Evolutionary conservation across 495 filamentous ascomycete genomes (phyloP), one percentile per base, ranked within the genome.

Genomic region (Penicillium lividum): DNA sequence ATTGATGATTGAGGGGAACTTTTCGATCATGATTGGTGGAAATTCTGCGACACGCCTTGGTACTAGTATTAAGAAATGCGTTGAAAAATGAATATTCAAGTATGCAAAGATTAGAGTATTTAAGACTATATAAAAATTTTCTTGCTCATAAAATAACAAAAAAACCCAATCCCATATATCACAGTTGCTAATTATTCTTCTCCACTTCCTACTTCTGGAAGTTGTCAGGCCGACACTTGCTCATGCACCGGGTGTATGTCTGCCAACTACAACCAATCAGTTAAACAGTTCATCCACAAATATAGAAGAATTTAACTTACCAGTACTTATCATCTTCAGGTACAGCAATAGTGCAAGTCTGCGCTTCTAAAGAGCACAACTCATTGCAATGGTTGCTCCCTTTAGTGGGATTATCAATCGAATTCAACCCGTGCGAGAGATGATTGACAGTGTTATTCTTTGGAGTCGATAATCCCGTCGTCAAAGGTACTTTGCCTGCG

Each of bases 291-390:
- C 15, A n/a, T 6, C n/a, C 13, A 31, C 16, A 25, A 38, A 46
- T 4, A 34, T 16, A 18, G 42, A 18, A 34, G 28, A 51, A 22
- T 7, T 28, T 11, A 25, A 61, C 66, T 59, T 51, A 73, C 71
- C 71, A 74, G 40, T 61, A 72, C 30, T 53, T 44, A 45, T 72
- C 63, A 48, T 71, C 69, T 13, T 69, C 50, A 0, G 71, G 69
- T 16, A 69, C 49, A 22, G 69, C 68, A 56, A 71, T 50, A 3
- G 58, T 62, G 45, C 69, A 74, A 7, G 68, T 61, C 52, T 71
- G 63, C 4, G 66, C 49, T 36, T 59, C 50, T 47, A 73, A 44
- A 7, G 65, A 68, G 34, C 71, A 73, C 44, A 70, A 13, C 45
- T 68, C 65, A n/a, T 61, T 48, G 48, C 71, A 72, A 31, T 60